Base-by-base conservation (phyloP, 345 rosid species). In the Camelina hispida region DNA sequence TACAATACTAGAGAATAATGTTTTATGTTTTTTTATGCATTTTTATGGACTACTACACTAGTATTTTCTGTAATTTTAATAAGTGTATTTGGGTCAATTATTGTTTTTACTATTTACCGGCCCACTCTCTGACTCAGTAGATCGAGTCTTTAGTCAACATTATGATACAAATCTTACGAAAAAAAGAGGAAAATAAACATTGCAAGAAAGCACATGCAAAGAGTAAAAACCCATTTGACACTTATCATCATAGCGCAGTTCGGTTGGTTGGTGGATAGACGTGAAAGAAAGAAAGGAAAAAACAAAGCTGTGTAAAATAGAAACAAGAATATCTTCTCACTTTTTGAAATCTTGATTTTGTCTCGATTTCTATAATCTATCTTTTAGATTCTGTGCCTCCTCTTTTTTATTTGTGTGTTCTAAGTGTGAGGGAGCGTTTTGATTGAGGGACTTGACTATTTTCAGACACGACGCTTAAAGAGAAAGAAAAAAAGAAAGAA, bases 341-440 rank as follows among this genome's bases (percentile, higher is more conserved):
- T 76, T 76, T 28, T 76, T 15, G 56, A 62, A 62, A 68, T 69
- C 4, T 76, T 62, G 79, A 76, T 76, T 32, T 69, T 69, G 75
- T 69, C 79, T 42, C 57, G 74, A 75, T 68, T 43, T 68, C 53
- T 43, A 69, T 62, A 62, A 76, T 76, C 79, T 76, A 62, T 54
- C 74, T 76, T 46, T 62, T 69, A 76, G 79, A 76, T 76, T 69
- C 53, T 63, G 74, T 76, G 64, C 43, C 51, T 61, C 34, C 35
- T 25, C 10, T 42, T 43, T 47, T 48, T 34, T 34, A 53, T 43
- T 17, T 44, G 62, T 65, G 66, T 74, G 76, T 71, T 68, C 64
- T 61, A 76, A 68, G 74, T 76, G 69, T 62, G 32, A 76, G 74
- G 74, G 79, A 76, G 74, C 79, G 79, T 69, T 76, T 76, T 76